Evolutionary conservation across 768 basidiomycete species (phyloP).

Genomic region (Pisolithus marmoratus): DNA sequence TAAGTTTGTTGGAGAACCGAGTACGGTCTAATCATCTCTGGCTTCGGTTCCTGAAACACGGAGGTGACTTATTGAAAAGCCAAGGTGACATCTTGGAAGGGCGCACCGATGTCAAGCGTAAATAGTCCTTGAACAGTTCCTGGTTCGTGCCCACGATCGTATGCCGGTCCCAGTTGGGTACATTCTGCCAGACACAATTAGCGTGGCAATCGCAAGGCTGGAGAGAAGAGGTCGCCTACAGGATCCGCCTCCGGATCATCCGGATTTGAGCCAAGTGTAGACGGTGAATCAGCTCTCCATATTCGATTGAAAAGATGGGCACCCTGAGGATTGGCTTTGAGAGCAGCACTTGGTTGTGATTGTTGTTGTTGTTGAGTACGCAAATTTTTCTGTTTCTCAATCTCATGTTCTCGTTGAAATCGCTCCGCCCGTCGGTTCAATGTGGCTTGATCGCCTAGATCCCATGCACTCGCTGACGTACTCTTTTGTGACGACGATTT

Average conservation of each 20-base stretch:
- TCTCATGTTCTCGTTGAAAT: slow-evolving; percentile 85
- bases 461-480: slow-evolving; percentile 32
- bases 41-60: slow-evolving; percentile 77
- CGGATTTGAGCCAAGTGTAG: slow-evolving; percentile 38
- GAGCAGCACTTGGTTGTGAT: slow-evolving; percentile 19
- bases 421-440: slow-evolving; percentile 77
- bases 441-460: slow-evolving; percentile 62
- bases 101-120: slow-evolving; percentile 83
- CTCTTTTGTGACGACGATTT: slow-evolving; percentile 41
- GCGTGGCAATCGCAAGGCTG: background rate
- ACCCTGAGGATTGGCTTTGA: slow-evolving; percentile 44
- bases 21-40: slow-evolving; percentile 89
- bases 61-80: slow-evolving; percentile 3
- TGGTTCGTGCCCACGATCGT: slow-evolving; percentile 91
- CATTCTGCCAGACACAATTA: slow-evolving; percentile 55
- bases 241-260: slow-evolving; percentile 74
- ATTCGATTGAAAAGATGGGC: slow-evolving; percentile 48
- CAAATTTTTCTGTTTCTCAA: slow-evolving; percentile 63
- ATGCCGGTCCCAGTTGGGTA: slow-evolving; percentile 92
- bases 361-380: slow-evolving; percentile 28
- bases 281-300: slow-evolving; percentile 41
- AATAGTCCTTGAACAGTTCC: slow-evolving; percentile 92
- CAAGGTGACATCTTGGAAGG: background rate
- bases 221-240: slow-evolving; percentile 35
- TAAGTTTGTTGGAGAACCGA: slow-evolving; percentile 80